Evolutionary conservation across 2,329 filamentous ascomycete species (phyloP), one percentile per base, ranked within the genome.

Genomic region (Fusarium xyrophilum): DNA sequence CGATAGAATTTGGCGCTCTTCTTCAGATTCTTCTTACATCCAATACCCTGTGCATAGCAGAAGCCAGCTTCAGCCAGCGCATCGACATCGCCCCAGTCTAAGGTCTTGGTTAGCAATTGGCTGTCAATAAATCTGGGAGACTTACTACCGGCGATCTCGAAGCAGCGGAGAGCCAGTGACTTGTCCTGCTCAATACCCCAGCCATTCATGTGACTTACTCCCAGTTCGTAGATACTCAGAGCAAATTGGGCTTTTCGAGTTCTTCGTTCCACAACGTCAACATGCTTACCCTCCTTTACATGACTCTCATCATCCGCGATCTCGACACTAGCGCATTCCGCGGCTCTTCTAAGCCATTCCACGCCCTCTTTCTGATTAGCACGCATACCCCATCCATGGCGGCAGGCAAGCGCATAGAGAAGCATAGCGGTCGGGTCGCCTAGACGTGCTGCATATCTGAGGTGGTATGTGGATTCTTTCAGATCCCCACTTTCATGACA

Each of bases 151-250:
- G 96, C 96, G 72, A 98, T 97, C 78, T 99, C 96, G 76, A 97
- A 99, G 77, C 96, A 99, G 55, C 93, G 87, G 74, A 99, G 80
- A 1, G 93, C 96, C 62, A 98, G 85, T 8, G 87, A 81, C 77
- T 96, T 97, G 76, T 99, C 96, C 79, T 97, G 93, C 72, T 95
- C 89, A 39, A 97, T 96, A 19, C 96, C 96, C 96, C 96, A 99
- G 8, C 96, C 96, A 73, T 99, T 97, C 88, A 97, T 93, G 76
- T 98, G 95, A 76, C 93, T 97, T 28, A 97, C 93, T 6, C 96
- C 96, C 27, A 99, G 85, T 80, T 99, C 96, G 73, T 99, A 99
- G 56, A 98, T 94, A 73, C 93, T 96, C 44, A 98, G 84, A 1
- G 95, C 96, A 78, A 98, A 97, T 75, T 98, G 95, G 14, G 94